Evolutionary conservation across 2,329 filamentous ascomycete species (phyloP).

Genomic region (Pseudovirgaria hyperparasitica): DNA sequence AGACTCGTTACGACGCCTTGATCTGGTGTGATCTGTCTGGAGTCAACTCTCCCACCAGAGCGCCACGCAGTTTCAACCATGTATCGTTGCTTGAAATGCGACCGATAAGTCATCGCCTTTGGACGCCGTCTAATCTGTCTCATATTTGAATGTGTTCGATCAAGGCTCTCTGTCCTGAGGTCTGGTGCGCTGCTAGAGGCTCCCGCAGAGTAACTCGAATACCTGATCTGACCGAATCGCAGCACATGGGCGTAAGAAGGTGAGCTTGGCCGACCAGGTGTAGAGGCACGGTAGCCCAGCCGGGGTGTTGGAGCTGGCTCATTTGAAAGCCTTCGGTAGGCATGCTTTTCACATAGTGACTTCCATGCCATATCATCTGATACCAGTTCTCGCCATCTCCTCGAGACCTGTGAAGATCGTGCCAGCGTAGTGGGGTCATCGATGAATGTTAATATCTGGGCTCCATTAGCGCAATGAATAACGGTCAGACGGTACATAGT

Average conservation of each 20-base stretch:
- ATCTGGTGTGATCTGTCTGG: slow-evolving; percentile 85
- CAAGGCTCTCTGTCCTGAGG: slow-evolving; percentile 43
- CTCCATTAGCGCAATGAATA: not conserved
- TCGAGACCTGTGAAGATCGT: slow-evolving; percentile 89
- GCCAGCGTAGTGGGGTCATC: slow-evolving; percentile 92
- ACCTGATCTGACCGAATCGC: slow-evolving; percentile 1
- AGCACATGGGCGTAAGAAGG: slow-evolving; percentile 3
- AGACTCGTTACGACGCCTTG: slow-evolving; percentile 94
- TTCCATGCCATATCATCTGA: slow-evolving; percentile 99
- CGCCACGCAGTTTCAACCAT: slow-evolving; percentile 96
- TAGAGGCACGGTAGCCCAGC: slow-evolving; percentile 3
- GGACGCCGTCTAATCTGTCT: slow-evolving; percentile 30
- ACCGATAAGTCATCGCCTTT: slow-evolving; percentile 75
- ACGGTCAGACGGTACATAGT: too few species aligned
- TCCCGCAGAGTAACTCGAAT: slow-evolving; percentile 14
- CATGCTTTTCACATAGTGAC: slow-evolving; percentile 89
- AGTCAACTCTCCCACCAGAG: slow-evolving; percentile 72
- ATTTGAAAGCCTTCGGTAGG: slow-evolving; percentile 53
- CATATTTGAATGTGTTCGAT: slow-evolving; percentile 32
- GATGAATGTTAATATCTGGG: slow-evolving; percentile 83
- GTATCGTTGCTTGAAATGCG: slow-evolving; percentile 95
- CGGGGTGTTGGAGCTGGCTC: slow-evolving; percentile 11
- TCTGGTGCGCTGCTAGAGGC: slow-evolving; percentile 36
- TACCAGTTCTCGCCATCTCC: slow-evolving; percentile 82
- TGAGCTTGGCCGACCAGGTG: slow-evolving; percentile 8